Percentiles rank a stretch among this genome's conserved stretches.
Evolutionary conservation across 2,329 filamentous ascomycete species (phyloP).

Genomic region (Xylariaceae sp.): DNA sequence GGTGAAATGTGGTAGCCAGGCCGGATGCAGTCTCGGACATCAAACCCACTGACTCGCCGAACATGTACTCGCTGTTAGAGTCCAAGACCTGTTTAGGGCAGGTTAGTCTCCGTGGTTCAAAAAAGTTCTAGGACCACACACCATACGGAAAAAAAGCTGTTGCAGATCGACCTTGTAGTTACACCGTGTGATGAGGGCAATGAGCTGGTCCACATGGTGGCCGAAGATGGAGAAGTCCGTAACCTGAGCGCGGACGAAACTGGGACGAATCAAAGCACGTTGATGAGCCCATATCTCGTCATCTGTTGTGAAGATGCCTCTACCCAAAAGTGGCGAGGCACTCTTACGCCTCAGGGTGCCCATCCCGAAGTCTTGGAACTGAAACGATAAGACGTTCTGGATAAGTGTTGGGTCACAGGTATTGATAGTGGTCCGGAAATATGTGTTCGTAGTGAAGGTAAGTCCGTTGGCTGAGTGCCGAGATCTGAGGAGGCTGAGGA

Average conservation of each 20-base stretch:
- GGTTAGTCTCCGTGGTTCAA: conserved; percentile 7
- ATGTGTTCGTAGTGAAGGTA: conserved; percentile 28
- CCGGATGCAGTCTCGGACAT: conserved; percentile 27
- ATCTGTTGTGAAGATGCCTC: conserved; percentile 27
- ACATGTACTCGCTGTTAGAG: conserved; percentile 29
- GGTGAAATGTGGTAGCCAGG: conserved; percentile 23
- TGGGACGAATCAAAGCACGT: conserved; percentile 23
- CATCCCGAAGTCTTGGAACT: conserved; percentile 27
- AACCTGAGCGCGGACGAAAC: conserved; percentile 26
- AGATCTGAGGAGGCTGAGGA: conserved; percentile 24
- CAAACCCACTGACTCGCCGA: conserved; percentile 25
- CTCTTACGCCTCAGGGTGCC: conserved; percentile 25
- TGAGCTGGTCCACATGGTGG: conserved; percentile 27
- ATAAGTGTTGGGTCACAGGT: conserved; percentile 25
- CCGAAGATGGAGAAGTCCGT: conserved; percentile 26
- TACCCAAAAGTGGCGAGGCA: conserved; percentile 23
- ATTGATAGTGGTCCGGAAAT: conserved; percentile 27
- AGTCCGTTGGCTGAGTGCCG: conserved; percentile 25
- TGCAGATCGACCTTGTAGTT: conserved; percentile 26
- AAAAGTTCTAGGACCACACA: conserved; percentile 1
- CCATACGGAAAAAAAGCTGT: conserved; percentile 28
- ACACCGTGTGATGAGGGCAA: conserved; percentile 20
- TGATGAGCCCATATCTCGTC: conserved; percentile 27
- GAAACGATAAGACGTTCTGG: conserved; percentile 27
- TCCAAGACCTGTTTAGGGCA: conserved; percentile 19